Conservation (phyloP, 768 basidiomycete genomes). For the Lenzites betulinus region DNA sequence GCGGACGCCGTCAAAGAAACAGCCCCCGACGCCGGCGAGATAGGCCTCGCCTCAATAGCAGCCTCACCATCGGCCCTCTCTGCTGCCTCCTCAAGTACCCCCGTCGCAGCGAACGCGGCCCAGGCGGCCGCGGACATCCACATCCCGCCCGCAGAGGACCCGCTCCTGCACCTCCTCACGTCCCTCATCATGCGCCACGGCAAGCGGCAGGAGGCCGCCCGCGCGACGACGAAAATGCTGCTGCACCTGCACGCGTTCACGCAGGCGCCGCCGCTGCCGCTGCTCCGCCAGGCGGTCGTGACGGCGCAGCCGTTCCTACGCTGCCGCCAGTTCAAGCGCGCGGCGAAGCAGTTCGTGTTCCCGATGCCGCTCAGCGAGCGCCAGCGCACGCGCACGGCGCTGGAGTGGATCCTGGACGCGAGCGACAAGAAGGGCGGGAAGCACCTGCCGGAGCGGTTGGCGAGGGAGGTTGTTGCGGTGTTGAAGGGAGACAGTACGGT, state of each 20-base stretch:
- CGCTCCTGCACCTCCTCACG: constrained; percentile 68
- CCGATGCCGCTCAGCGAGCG: constrained; percentile 80
- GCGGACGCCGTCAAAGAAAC: constrained; percentile 2
- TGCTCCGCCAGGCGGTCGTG: constrained; percentile 73
- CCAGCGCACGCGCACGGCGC: constrained; percentile 70
- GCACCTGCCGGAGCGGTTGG: constrained; percentile 68
- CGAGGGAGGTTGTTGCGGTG: constrained; percentile 74
- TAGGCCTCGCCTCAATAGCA: neutral
- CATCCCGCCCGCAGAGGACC: constrained; percentile 76
- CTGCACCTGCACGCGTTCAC: constrained; percentile 74
- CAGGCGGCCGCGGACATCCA: constrained; percentile 31
- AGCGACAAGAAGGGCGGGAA: constrained; percentile 58
- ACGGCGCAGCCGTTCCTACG: constrained; percentile 73
- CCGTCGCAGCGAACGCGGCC: neutral
- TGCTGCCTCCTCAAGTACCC: neutral
- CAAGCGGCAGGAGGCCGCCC: constrained; percentile 68
- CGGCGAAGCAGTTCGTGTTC: constrained; percentile 63
- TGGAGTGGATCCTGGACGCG: constrained; percentile 71
- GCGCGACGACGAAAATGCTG: constrained; percentile 66
- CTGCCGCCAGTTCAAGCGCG: constrained; percentile 55
- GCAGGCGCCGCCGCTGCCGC: constrained; percentile 74
- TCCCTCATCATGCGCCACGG: constrained; percentile 65
- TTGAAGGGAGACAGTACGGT: constrained; percentile 57
- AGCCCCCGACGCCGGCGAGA: neutral
- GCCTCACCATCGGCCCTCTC: neutral